Conservation (phyloP, 2,329 filamentous ascomycete species). For the Botrytis pseudocinerea region DNA sequence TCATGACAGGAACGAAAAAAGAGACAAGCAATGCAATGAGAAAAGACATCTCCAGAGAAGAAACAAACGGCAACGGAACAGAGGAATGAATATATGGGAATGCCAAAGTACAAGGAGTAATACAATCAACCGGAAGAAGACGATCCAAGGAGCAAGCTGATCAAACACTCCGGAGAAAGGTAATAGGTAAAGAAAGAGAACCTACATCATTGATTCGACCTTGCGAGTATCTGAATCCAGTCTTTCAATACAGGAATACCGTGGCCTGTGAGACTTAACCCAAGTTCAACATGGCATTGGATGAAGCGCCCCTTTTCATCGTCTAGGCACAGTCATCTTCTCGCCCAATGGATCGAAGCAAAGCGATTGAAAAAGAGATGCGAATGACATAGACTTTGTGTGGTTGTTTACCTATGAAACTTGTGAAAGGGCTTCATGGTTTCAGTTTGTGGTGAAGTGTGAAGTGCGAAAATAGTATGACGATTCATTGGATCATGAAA, state of each 20-base stretch:
- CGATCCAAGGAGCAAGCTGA: neutral
- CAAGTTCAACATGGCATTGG: neutral
- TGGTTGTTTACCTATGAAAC: conserved; percentile 13
- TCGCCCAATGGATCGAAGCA: neutral
- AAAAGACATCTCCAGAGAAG: neutral
- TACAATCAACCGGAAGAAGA: conserved; percentile 1
- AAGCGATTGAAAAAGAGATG: neutral
- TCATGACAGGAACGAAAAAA: conserved; percentile 10
- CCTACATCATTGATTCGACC: conserved; percentile 10
- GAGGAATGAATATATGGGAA: neutral
- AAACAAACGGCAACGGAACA: neutral
- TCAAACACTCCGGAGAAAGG: conserved; percentile 5
- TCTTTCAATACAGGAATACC: neutral
- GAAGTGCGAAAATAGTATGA: neutral
- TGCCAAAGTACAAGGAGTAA: neutral
- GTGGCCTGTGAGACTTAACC: neutral
- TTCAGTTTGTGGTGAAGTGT: neutral
- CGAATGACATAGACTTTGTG: neutral
- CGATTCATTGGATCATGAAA: neutral
- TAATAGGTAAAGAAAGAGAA: neutral
- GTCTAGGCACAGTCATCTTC: neutral
- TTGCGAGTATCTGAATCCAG: neutral
- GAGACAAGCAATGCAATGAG: neutral
- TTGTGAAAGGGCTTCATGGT: conserved; percentile 16
- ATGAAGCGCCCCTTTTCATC: conserved; percentile 5